Evolutionary conservation across 1,284 basidiomycete species (phyloP).

Genomic region (Malassezia brasiliensis): DNA sequence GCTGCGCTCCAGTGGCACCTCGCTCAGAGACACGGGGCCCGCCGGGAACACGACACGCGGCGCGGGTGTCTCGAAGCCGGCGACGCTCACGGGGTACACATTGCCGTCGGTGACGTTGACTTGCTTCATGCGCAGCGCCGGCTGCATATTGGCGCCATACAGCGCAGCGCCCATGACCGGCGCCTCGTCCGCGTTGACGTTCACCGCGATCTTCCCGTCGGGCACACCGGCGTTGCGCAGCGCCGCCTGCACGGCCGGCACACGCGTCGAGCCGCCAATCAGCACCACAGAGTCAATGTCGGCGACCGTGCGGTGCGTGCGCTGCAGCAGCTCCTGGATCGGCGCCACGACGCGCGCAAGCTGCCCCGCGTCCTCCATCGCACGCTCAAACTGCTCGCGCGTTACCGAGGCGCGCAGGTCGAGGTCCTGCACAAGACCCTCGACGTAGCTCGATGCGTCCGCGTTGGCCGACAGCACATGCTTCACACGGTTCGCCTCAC

Average conservation of each 20-base stretch:
- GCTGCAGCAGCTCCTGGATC: conserved; percentile 64
- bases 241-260: conserved; percentile 75
- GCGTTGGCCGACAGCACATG: conserved; percentile 84
- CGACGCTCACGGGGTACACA: conserved; percentile 34
- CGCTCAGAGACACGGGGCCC: conserved; percentile 23
- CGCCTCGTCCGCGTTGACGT: conserved; percentile 95
- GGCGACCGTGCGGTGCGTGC: conserved; percentile 60
- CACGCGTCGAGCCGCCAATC: conserved; percentile 77
- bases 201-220: conserved; percentile 53
- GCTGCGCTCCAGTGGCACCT: conserved; percentile 23
- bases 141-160: conserved; percentile 76
- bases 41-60: conserved; percentile 24
- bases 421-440: conserved; percentile 77
- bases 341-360: conserved; percentile 27
- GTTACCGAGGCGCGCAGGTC: conserved; percentile 75
- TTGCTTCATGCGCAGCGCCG: conserved; percentile 90
- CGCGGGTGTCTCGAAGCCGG: conserved; percentile 25
- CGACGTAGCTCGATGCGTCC: conserved; percentile 66
- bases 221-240: conserved; percentile 40
- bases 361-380: conserved; percentile 24
- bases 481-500: conserved; percentile 85
- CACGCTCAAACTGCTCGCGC: conserved; percentile 64
- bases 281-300: conserved; percentile 81
- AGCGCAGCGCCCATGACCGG: conserved; percentile 84
- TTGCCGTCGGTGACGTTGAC: conserved; percentile 66